Evolutionary conservation across 441 rosid genomes (phyloP), one percentile per base, ranked within the genome.

Genomic region (Croton setiger): DNA sequence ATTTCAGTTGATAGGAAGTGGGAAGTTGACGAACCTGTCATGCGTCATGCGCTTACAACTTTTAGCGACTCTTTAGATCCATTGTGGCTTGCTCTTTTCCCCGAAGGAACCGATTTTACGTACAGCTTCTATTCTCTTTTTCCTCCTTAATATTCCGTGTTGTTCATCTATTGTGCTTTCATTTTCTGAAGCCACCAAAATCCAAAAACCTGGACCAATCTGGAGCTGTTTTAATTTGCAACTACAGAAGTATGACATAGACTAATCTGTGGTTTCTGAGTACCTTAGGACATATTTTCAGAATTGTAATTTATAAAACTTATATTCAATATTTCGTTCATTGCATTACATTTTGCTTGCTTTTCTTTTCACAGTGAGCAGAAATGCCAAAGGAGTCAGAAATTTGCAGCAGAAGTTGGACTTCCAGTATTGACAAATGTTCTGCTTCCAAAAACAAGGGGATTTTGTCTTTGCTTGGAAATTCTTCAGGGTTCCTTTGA

Each of bases 41-140:
- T 92, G 85, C 82, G 72, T 59, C 80, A 72, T 66, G 82, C 77
- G 86, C 91, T 96, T 64, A 86, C 90, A 7, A 85, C 87, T 71
- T 88, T 96, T 75, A 81, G 81, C 72, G 83, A 87, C 79, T 89
- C 90, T 75, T 84, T 14, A 65, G 98, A 92, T 76, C 93, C 96
- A n/a, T 83, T 95, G 21, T 95, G 99, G 99, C 99, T 95, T 58
- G 92, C 93, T 71, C 86, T 95, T 58, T 95, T 95, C 83, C 99
- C 99, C 0, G 97, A 96, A 84, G 99, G 99, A 80, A 96, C 99
- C 35, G 97, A 96, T 83, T 96, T 84, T 78, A 89, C 93, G 98
- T 96, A 88, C 67, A 67, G 75, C 63, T 64, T 75, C 39, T 63
- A 41, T 70, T 67, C 65, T 54, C 61, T 71, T 48, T 57, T 27